A percentile compares a stretch with the other conserved stretches of the same genome.
Evolutionary conservation across 805 yeast genomes (phyloP).

Genomic region (Candida nanaspora): DNA sequence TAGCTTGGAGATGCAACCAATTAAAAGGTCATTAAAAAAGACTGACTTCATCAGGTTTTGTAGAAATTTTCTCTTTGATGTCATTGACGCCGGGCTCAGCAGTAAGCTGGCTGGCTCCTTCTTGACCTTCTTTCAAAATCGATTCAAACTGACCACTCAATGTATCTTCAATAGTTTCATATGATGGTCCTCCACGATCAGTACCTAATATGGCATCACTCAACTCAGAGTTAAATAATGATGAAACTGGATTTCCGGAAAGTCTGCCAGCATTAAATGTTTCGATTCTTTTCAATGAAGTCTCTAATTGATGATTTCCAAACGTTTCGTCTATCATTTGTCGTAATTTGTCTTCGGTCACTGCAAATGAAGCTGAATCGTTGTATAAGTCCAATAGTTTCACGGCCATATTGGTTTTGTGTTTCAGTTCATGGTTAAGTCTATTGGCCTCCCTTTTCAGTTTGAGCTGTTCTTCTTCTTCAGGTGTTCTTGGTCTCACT

Average conservation of each 20-base stretch:
- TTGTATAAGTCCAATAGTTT: constrained; percentile 67
- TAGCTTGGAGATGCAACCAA: too few species aligned
- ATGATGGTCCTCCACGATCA: constrained; percentile 25
- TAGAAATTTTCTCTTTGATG: too few species aligned
- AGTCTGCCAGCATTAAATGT: too few species aligned
- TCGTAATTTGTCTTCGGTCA: constrained; percentile 61
- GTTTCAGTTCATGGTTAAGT: constrained; percentile 42
- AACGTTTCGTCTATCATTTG: constrained; percentile 53
- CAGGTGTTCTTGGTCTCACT: constrained; percentile 65
- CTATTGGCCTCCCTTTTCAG: constrained; percentile 67
- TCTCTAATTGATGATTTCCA: constrained; percentile 17
- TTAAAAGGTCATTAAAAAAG: too few species aligned
- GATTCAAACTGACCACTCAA: constrained; percentile 13
- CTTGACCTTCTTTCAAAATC: background rate
- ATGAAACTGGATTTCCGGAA: constrained; percentile 1
- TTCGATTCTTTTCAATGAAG: too few species aligned
- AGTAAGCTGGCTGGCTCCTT: background rate
- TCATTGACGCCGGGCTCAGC: too few species aligned
- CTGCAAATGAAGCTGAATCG: constrained; percentile 58
- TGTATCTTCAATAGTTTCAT: constrained; percentile 23
- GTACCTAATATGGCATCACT: constrained; percentile 23
- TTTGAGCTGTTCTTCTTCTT: constrained; percentile 49
- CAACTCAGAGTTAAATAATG: constrained; percentile 16
- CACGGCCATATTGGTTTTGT: constrained; percentile 45
- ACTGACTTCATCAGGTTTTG: too few species aligned